Evolutionary conservation across 495 filamentous ascomycete genomes (phyloP).

Genomic region (Jackrogersella multiformis): DNA sequence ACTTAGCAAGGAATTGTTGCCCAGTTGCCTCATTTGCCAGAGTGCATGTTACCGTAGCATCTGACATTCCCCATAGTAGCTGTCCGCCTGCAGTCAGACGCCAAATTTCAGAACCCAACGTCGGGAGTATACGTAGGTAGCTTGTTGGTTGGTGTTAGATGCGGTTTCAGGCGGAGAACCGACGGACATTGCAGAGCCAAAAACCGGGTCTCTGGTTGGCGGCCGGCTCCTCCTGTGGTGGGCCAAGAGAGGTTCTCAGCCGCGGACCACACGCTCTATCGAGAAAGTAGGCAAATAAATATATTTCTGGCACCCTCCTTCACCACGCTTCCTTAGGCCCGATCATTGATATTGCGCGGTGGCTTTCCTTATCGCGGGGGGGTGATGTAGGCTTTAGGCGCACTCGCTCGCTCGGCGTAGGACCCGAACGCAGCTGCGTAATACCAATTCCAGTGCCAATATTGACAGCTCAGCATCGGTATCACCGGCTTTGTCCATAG

Average conservation of each 20-base stretch:
- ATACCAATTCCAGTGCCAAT: slow-evolving; percentile 21
- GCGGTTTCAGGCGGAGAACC: not conserved
- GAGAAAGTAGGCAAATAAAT: slow-evolving; percentile 12
- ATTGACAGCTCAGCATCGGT: slow-evolving; percentile 40
- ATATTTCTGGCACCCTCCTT: slow-evolving; percentile 34
- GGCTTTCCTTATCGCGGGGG: not conserved
- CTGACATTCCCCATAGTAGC: slow-evolving; percentile 3
- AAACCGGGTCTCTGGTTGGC: slow-evolving; percentile 17
- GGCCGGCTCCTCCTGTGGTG: slow-evolving; percentile 2
- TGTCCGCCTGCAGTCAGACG: slow-evolving; percentile 10
- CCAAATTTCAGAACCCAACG: not conserved
- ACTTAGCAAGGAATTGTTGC: slow-evolving; percentile 5
- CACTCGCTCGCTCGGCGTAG: slow-evolving; percentile 15
- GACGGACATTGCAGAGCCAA: slow-evolving; percentile 4
- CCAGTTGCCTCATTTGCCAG: not conserved
- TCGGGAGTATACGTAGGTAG: slow-evolving; percentile 19
- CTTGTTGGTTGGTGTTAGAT: slow-evolving; percentile 3
- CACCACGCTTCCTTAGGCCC: slow-evolving; percentile 5
- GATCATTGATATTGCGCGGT: slow-evolving; percentile 10
- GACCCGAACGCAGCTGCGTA: slow-evolving; percentile 26
- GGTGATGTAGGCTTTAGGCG: not conserved
- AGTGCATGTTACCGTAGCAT: not conserved
- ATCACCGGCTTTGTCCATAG: slow-evolving; percentile 22
- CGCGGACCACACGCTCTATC: slow-evolving; percentile 13
- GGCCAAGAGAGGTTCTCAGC: slow-evolving; percentile 26